A percentile compares a stretch with the other conserved stretches of the same genome.
Evolutionary conservation across 2,329 filamentous ascomycete species (phyloP).

Genomic region (Clarireedia hainanense): DNA sequence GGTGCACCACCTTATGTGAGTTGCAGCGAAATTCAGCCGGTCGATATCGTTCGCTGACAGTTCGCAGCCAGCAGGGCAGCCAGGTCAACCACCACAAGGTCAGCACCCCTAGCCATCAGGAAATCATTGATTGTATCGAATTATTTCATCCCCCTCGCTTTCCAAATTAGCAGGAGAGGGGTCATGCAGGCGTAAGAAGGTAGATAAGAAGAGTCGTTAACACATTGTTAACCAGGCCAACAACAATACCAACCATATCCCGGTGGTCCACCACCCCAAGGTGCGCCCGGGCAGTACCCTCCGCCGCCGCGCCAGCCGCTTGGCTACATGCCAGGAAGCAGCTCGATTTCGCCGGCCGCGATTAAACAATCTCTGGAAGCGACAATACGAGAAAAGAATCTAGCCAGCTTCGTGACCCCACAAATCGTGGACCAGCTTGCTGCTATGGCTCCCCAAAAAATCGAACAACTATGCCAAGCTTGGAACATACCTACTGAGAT

Average conservation of each 20-base stretch:
- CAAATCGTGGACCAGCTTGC: conserved; percentile 10
- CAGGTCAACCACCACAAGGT: not conserved
- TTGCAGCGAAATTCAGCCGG: not conserved
- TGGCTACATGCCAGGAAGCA: not conserved
- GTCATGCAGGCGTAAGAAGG: no score
- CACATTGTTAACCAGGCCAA: conserved; percentile 7
- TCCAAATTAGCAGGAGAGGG: no score
- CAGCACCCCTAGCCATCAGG: not conserved
- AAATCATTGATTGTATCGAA: no score
- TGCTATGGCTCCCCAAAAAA: conserved; percentile 10
- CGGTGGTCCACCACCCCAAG: not conserved
- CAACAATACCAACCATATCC: conserved; percentile 7
- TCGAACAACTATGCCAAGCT: conserved; percentile 20
- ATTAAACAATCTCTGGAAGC: conserved; percentile 12
- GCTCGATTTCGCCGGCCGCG: conserved; percentile 1
- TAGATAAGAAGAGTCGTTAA: not conserved
- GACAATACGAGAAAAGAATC: conserved; percentile 13
- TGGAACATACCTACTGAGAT: conserved; percentile 28
- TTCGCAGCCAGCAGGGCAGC: conserved; percentile 1
- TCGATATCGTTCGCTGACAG: not conserved
- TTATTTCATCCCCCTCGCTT: no score
- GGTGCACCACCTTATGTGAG: conserved; percentile 6
- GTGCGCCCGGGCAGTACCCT: not conserved
- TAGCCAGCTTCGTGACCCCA: conserved; percentile 10
- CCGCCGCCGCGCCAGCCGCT: conserved; percentile 8